Base-by-base conservation (phyloP, 176 grass and related monocot genomes). In the Pharus latifolius region DNA sequence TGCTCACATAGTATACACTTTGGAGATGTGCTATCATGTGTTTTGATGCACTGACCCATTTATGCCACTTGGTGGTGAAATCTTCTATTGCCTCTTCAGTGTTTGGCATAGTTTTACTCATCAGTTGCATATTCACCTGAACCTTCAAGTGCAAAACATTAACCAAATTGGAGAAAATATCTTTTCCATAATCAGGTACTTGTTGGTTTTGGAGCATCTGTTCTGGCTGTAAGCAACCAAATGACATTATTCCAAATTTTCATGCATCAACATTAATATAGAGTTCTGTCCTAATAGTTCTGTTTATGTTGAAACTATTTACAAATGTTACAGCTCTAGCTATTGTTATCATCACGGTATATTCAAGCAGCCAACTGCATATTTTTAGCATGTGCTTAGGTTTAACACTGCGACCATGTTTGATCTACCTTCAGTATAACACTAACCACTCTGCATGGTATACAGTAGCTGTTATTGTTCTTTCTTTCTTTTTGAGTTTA, bases 111-210 rank as follows among this genome's bases (percentile, higher is more conserved):
- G 6, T 67, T 66, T 47, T 19, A 22, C 3, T 80, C 65, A 34
- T 76, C 56, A 49, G 17, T 49, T 74, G 63, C 25, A 1, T 52
- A 59, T 71, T 63, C 26, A 50, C 5, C 12, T 65, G 58, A 58
- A 76, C 57, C 54, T 71, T 76, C 26, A 50, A 60, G 33, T 58
- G 57, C 11, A 1, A 1, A 62, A 17, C 37, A 23, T 23, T 70
- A 40, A 69, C 25, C 54, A 47, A 61, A 31, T 74, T 18, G 45
- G 37, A 11, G 26, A 49, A 34, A 8, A 51, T 47, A n/a, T 46
- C 35, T 70, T 70, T 9, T 56, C 64, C 25, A 76, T 16, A 49
- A 51, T 69, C 63, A 86, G 57, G 72, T 71, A 71, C 72, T 18
- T 74, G n/a, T 11, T 50, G 18, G 49, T 51, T 33, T 70, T 58